Percentiles rank a stretch among this genome's conserved stretches.
Evolutionary conservation across 208 protist species (phyloP).

Genomic region (Crithidia acanthocephali): DNA sequence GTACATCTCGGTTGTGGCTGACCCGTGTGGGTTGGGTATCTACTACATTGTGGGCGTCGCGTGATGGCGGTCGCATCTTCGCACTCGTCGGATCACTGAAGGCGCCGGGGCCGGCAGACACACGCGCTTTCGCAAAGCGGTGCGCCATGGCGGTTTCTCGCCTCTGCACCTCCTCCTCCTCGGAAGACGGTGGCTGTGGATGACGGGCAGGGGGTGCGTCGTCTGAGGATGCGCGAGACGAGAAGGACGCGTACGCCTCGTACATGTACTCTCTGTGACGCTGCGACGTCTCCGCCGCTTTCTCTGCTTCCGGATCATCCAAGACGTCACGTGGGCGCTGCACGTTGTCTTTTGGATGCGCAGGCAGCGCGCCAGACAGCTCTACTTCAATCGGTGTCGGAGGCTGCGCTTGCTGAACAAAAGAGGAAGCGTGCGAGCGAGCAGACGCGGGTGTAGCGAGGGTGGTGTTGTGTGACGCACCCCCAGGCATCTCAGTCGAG

Average conservation of each 20-base stretch:
- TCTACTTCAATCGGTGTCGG: conserved; percentile 8
- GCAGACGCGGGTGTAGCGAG: not conserved
- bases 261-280: conserved; percentile 7
- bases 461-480: not conserved
- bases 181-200: not conserved
- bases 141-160: not conserved
- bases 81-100: conserved; percentile 16
- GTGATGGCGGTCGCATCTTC: not conserved
- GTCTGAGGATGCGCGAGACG: not conserved
- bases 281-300: not conserved
- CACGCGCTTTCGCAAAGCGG: not conserved
- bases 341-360: not conserved
- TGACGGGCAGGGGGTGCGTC: not conserved
- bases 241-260: not conserved
- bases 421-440: not conserved
- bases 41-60: not conserved
- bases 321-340: not conserved
- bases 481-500: not conserved
- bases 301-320: not conserved
- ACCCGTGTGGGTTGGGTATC: too few relatives aligned
- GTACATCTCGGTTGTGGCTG: too few relatives aligned
- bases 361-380: not conserved
- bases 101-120: not conserved
- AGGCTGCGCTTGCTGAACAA: too few relatives aligned
- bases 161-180: not conserved